A percentile compares a stretch with the other conserved stretches of the same genome.
Conservation (phyloP, 2,329 filamentous ascomycete genomes). For the Penicillium hordei region DNA sequence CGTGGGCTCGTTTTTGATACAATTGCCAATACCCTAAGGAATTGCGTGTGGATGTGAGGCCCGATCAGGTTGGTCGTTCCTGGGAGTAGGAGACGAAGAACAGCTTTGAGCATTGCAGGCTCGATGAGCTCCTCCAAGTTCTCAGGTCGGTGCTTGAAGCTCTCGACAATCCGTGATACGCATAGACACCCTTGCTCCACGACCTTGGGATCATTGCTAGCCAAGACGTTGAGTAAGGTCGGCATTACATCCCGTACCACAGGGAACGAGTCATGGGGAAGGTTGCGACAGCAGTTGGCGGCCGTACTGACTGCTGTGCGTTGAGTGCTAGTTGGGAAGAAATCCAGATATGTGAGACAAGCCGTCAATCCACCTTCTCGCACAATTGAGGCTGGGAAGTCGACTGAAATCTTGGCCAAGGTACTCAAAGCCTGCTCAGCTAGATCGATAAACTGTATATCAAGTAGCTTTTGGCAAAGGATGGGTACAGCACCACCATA, state of each 20-base stretch:
- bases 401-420: slow-evolving; percentile 93
- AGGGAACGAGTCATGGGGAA: slow-evolving; percentile 87
- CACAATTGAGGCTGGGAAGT: slow-evolving; percentile 93
- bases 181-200: slow-evolving; percentile 96
- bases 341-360: slow-evolving; percentile 94
- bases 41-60: slow-evolving; percentile 92
- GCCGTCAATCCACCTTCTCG: slow-evolving; percentile 92
- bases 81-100: slow-evolving; percentile 83
- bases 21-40: slow-evolving; percentile 86
- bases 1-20: slow-evolving; percentile 84
- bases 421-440: slow-evolving; percentile 97
- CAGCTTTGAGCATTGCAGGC: slow-evolving; percentile 77
- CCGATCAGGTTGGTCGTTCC: slow-evolving; percentile 95
- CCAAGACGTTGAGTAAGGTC: slow-evolving; percentile 83
- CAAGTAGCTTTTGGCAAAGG: slow-evolving; percentile 88
- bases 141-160: slow-evolving; percentile 82
- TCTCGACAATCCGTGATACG: slow-evolving; percentile 93
- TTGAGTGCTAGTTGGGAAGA: slow-evolving; percentile 96
- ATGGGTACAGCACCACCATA: slow-evolving; percentile 96
- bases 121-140: slow-evolving; percentile 93
- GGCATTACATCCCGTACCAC: slow-evolving; percentile 96
- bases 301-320: slow-evolving; percentile 95
- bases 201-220: slow-evolving; percentile 91
- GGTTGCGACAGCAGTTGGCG: slow-evolving; percentile 96
- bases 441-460: slow-evolving; percentile 95